Percentiles rank a stretch among this genome's conserved stretches.
These are phyloP conservation scores for Fraxinus angustifolia DNA, from an alignment of 305 asterid species.

Conservation along the genomic window DNA sequence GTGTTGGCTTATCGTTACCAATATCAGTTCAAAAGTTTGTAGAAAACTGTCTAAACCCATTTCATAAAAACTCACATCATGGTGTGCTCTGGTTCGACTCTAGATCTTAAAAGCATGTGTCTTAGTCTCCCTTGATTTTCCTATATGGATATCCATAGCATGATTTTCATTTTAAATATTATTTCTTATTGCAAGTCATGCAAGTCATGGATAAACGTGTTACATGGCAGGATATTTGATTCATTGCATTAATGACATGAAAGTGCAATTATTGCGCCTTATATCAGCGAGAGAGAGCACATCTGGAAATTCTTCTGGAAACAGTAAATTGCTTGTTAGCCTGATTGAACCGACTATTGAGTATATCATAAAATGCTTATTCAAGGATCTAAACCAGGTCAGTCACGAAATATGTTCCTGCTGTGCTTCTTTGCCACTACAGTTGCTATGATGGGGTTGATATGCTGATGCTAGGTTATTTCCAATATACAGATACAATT, in stretches of 20 bases:
- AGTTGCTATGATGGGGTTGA: conserved; percentile 20
- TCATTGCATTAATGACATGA: conserved; percentile 66
- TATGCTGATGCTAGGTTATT: conserved; percentile 15
- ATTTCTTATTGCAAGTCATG: conserved; percentile 7
- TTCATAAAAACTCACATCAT: conserved; percentile 5
- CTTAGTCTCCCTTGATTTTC: conserved; percentile 12
- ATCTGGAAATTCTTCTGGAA: conserved; percentile 39
- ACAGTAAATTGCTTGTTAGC: conserved; percentile 40
- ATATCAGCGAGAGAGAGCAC: conserved; percentile 35
- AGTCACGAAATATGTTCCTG: conserved; percentile 22
- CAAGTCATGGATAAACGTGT: conserved; percentile 23
- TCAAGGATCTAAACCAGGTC: conserved; percentile 67
- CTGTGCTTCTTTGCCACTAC: conserved; percentile 24
- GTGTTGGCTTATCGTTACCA: conserved; percentile 8
- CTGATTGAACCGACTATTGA: conserved; percentile 76
- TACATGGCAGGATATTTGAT: conserved; percentile 59
- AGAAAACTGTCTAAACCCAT: not conserved
- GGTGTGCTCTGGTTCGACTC: not conserved
- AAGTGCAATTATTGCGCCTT: conserved; percentile 43
- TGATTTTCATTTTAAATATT: conserved; percentile 9
- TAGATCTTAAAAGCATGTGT: conserved; percentile 9
- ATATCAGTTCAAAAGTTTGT: conserved; percentile 5
- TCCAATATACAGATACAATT: not conserved
- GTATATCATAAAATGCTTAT: conserved; percentile 56
- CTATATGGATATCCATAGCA: not conserved